Conservation (phyloP, 768 basidiomycete genomes). For the Amanita rubescens region DNA sequence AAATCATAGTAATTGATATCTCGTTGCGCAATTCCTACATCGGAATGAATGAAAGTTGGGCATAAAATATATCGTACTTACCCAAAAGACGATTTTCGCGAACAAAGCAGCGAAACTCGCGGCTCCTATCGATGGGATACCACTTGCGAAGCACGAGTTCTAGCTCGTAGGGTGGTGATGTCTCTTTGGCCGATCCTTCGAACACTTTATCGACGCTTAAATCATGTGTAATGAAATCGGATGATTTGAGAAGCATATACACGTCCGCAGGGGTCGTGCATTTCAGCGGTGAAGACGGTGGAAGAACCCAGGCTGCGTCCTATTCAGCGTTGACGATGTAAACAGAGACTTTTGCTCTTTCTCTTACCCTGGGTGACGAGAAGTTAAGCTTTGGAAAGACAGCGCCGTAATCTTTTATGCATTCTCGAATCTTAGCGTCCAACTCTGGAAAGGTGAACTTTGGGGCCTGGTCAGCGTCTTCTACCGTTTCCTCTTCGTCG, state of each 20-base stretch:
- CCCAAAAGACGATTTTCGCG: conserved; percentile 65
- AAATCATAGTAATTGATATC: conserved; percentile 88
- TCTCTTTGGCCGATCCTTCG: conserved; percentile 34
- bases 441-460: conserved; percentile 74
- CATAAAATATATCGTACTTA: conserved; percentile 26
- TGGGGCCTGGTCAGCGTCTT: conserved; percentile 15
- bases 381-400: conserved; percentile 97
- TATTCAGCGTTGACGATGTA: conserved; percentile 20
- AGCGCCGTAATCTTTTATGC: conserved; percentile 63
- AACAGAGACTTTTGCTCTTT: not conserved
- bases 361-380: conserved; percentile 76
- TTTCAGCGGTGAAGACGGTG: conserved; percentile 75
- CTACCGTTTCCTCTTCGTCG: conserved; percentile 30
- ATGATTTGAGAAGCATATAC: conserved; percentile 87
- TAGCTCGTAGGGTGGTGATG: conserved; percentile 40
- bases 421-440: conserved; percentile 61
- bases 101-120: conserved; percentile 91
- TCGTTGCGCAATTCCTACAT: conserved; percentile 74
- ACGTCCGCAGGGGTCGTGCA: conserved; percentile 87
- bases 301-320: conserved; percentile 92
- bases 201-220: conserved; percentile 56
- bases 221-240: conserved; percentile 84
- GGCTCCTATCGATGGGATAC: conserved; percentile 76
- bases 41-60: not conserved
- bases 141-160: conserved; percentile 90